These are phyloP conservation scores for Phialophora tarda DNA, from an alignment of 2,329 filamentous ascomycete genomes.

Conservation along the genomic window DNA sequence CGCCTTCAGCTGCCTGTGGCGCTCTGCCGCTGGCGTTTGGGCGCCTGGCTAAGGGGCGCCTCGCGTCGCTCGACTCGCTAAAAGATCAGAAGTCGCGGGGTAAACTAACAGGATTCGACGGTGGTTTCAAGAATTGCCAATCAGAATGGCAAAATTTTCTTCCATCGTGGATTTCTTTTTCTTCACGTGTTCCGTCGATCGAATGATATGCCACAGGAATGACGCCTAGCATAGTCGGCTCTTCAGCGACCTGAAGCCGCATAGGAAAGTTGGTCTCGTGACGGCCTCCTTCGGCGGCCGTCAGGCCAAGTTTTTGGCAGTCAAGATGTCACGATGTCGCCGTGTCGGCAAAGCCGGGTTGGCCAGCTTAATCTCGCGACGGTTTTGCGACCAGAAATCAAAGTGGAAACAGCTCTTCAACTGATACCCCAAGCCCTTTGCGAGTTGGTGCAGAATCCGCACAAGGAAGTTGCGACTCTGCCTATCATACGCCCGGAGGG, in stretches of 20 bases:
- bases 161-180: slow-evolving; percentile 7
- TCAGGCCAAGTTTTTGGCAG: background rate
- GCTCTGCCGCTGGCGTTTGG: background rate
- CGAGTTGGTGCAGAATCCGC: background rate
- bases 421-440: background rate
- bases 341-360: background rate
- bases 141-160: background rate
- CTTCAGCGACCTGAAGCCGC: slow-evolving; percentile 4
- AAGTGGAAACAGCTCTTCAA: background rate
- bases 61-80: background rate
- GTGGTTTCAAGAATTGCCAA: background rate
- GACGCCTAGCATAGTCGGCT: background rate
- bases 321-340: slow-evolving; percentile 15
- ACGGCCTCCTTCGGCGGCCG: background rate
- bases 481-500: background rate
- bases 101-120: slow-evolving; percentile 8
- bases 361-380: background rate
- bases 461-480: background rate
- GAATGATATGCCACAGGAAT: background rate
- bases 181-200: background rate
- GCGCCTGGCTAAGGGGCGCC: background rate
- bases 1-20: slow-evolving; percentile 11
- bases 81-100: slow-evolving; percentile 9
- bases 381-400: background rate
- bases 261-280: slow-evolving; percentile 16